Evolutionary conservation across 2,329 filamentous ascomycete genomes (phyloP), one percentile per base, ranked within the genome.

Genomic region (Fusarium circinatum): DNA sequence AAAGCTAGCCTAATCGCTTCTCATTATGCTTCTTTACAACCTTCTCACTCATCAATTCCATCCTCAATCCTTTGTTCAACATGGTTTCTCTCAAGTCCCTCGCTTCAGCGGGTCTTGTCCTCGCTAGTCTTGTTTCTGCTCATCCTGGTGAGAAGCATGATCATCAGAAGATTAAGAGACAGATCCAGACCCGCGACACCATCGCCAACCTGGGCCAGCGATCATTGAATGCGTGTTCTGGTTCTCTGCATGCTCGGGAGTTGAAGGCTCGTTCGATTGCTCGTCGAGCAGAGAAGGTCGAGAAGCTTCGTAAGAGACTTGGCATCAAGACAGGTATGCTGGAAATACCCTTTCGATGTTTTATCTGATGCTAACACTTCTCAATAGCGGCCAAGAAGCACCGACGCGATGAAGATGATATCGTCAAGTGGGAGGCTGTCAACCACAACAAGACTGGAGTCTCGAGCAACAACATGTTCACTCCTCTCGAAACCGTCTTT

Each of bases 81-180:
- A 67, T 67, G 61, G 64, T 67, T 13, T 26, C 44, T 18, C 5
- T 65, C 6, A 67, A 65, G 42, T 44, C n/a, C 18, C 30, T 67
- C 18, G 26, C 44, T 11, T 51, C 49, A 17, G 39, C 51, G 5
- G 32, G 30, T 22, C 22, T 67, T 0, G n/a, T 65, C 4, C 42
- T 67, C 13, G 61, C 51, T 20, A 20, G 56, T 18, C 2, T 67
- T 4, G 44, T 26, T 2, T 58, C 22, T 7, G 42, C 61, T 28
- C 64, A 67, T 39, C 64, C 64, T 11, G 64, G 64, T 3, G 61
- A 65, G 30, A 67, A 58, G 7, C 49, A 67, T 34, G 62, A 65
- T 18, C 64, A 67, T 8, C 42, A 67, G 20, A 39, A 38, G 14
- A 51, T 67, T 14, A 65, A 67, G 64, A 65, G 61, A 14, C 64